A percentile compares a stretch with the other conserved stretches of the same genome.
Conservation (phyloP, 2,329 filamentous ascomycete genomes). For the Volutella citrinella region DNA sequence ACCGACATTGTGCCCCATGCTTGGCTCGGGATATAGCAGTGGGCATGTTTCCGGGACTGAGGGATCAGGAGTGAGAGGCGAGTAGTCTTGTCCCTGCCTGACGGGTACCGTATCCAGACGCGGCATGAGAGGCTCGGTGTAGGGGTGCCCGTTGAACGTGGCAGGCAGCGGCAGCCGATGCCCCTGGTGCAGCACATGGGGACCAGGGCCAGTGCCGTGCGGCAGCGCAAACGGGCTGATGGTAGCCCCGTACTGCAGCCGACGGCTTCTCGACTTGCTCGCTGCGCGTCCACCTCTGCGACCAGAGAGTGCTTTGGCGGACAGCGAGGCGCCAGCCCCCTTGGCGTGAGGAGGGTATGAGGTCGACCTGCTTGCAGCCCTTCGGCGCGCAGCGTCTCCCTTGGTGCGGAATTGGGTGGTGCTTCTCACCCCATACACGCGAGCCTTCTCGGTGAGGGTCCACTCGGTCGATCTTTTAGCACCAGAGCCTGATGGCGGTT, state of each 20-base stretch:
- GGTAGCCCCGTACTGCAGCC: too few species aligned
- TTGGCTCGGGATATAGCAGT: neutral
- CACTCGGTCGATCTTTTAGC: conserved; percentile 71
- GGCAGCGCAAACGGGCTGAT: too few species aligned
- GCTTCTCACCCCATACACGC: conserved; percentile 72
- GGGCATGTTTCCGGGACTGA: neutral
- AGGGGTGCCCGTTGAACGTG: too few species aligned
- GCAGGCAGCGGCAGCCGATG: too few species aligned
- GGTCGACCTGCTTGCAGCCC: too few species aligned
- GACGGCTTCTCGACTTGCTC: conserved; percentile 23
- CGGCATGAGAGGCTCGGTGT: too few species aligned
- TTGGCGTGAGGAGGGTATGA: too few species aligned
- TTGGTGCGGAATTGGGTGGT: conserved; percentile 80
- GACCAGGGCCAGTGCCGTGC: too few species aligned
- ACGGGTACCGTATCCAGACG: neutral
- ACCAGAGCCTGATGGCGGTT: too few species aligned
- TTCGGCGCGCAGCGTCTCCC: conserved; percentile 31
- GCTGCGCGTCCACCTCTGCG: conserved; percentile 33
- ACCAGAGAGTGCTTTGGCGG: conserved; percentile 29
- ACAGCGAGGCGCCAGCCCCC: conserved; percentile 24
- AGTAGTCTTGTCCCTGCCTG: neutral
- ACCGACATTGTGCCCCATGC: neutral
- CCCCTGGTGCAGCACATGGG: too few species aligned
- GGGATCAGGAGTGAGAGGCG: neutral
- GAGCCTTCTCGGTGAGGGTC: conserved; percentile 69